A percentile compares a stretch with the other conserved stretches of the same genome.
Conservation (phyloP, 179 eudicot species). For the Beta corolliflora region DNA sequence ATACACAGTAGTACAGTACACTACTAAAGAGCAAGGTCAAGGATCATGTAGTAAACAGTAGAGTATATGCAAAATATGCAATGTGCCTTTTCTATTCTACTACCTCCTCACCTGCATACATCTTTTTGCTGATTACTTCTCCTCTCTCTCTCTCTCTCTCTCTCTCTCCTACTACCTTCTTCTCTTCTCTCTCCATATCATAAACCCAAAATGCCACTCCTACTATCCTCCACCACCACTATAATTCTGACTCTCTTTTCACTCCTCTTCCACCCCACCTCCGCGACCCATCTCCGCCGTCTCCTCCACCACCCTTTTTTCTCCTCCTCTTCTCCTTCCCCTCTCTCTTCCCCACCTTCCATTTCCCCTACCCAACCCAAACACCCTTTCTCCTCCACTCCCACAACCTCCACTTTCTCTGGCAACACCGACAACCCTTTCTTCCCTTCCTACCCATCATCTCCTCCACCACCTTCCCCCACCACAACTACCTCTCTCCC, state of each 20-base stretch:
- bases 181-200: not conserved
- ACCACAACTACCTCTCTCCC: constrained; percentile 30
- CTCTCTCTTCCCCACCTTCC: not conserved
- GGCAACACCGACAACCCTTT: constrained; percentile 14
- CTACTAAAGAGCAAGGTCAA: no score
- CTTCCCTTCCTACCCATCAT: constrained; percentile 28
- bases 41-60: no score
- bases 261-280: not conserved
- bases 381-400: not conserved
- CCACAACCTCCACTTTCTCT: not conserved
- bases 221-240: not conserved
- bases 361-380: not conserved
- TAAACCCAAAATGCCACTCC: not conserved
- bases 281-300: not conserved
- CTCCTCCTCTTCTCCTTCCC: not conserved
- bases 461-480: constrained; percentile 31
- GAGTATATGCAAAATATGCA: no score
- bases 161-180: no score
- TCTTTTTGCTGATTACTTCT: not conserved
- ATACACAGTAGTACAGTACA: no score
- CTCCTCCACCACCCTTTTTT: not conserved
- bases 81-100: not conserved
- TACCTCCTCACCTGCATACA: not conserved
- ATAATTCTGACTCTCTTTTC: not conserved
- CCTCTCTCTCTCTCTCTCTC: not conserved